Evolutionary conservation across 306 rosid genomes (phyloP).

Genomic region (Begonia peltatifolia): DNA sequence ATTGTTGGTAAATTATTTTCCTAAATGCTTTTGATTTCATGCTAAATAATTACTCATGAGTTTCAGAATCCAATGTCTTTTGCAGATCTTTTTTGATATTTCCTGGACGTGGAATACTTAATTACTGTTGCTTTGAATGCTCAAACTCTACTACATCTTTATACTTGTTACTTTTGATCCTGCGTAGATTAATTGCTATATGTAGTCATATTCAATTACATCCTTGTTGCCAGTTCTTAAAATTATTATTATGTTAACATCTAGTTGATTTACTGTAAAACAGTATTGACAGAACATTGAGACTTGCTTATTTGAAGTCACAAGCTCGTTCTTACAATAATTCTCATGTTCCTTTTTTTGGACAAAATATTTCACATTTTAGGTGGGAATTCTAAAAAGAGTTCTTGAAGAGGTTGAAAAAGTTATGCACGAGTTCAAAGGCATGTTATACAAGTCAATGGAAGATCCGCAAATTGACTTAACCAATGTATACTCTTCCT

Average conservation of each 20-base stretch:
- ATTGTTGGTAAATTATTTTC: no score
- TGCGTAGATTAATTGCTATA: background rate
- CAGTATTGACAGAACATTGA: background rate
- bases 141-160: no score
- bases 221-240: slow-evolving; percentile 4
- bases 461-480: slow-evolving; percentile 89
- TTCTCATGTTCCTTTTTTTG: background rate
- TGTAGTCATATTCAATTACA: background rate
- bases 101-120: no score
- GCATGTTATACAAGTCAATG: slow-evolving; percentile 86
- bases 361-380: slow-evolving; percentile 11
- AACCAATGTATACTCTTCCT: slow-evolving; percentile 54
- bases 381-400: slow-evolving; percentile 92
- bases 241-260: background rate
- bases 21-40: no score
- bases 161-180: background rate
- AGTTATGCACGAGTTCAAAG: slow-evolving; percentile 92
- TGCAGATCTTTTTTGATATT: no score
- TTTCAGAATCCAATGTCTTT: no score
- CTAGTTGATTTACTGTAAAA: background rate
- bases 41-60: no score
- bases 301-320: background rate
- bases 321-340: background rate
- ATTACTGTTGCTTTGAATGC: no score
- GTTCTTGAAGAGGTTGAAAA: slow-evolving; percentile 99